Base-by-base conservation (phyloP, 2,329 filamentous ascomycete species). In the Penicillium sp. region DNA sequence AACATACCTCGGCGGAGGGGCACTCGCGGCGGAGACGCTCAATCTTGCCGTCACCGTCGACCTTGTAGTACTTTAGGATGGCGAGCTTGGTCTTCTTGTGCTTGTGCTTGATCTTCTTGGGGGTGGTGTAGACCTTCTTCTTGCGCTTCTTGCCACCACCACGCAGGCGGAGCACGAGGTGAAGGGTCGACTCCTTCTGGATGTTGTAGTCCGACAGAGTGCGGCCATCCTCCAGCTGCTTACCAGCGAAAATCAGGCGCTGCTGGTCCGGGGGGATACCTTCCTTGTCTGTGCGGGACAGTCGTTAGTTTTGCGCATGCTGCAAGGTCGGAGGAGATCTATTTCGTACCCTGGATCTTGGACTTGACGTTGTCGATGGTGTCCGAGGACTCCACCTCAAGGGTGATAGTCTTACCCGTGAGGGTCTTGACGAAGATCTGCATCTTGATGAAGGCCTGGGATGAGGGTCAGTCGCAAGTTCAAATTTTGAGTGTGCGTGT, bases 31-130 rank as follows among this genome's bases (percentile, higher is more conserved):
- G 86, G 66, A 98, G 87, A 73, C 93, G 93, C 88, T 98, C 93
- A 71, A 98, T 97, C 87, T 97, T 97, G 79, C 95, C 93, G 72
- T 98, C 93, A 69, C 88, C 89, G 78, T 97, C 93, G 70, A 98
- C 93, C 89, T 98, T 98, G 89, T 98, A 98, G 89, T 98, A 98
- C 87, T 98, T 98, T 78, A 98, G 91, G 68, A 98, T 92, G 72
- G 93, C 93, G 77, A 98, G 82, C 88, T 98, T 98, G 86, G 88
- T 95, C 92, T 98, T 98, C 90, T 97, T 98, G 83, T 90, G 88
- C 91, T 98, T 98, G 87, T 98, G 93, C 93, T 98, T 98, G 88
- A 98, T 98, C 90, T 98, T 98, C 91, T 98, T 98, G 77, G 93
- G 93, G 72, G 93, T 98, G 76, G 89, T 97, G 88, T 98, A 98